Evolutionary conservation across 495 filamentous ascomycete genomes (phyloP), one percentile per base, ranked within the genome.

Genomic region (Neurospora sp.): DNA sequence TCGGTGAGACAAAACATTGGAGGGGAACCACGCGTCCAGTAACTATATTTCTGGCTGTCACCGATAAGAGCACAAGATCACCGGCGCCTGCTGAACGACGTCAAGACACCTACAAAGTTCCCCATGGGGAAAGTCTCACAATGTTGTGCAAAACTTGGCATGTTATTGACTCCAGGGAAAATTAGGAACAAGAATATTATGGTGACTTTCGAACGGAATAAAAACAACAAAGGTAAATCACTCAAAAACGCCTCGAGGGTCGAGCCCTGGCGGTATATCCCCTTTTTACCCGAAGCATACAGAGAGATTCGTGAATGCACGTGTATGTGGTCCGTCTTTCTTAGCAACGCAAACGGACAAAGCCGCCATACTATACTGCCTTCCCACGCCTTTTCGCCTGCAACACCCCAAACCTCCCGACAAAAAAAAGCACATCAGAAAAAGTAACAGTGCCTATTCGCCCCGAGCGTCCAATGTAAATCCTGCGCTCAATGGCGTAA

Each of bases 181-280:
- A 78, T 74, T 75, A 77, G 70, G 74, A 77, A 77, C 74, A 78
- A 75, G 71, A 78, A 79, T 59, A 73, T 71, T 45, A 71, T 74
- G 72, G 70, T 72, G 66, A 70, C 70, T 36, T 43, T 72, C 37
- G 13, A 72, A 75, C 70, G n/a, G 48, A 75, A 45, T 71, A 69
- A 70, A 31, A 39, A 54, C 69, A 40, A 73, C 73, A 73, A 62
- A 62, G 4, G 40, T 69, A 77, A 72, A 69, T 36, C 70, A 73
- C 70, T 73, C 75, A 79, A 75, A 75, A 76, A 62, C 54, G 54
- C 54, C 79, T 76, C 76, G 72, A 75, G 76, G 59, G 76, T 37
- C 76, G 74, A 71, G 70, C 70, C 75, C 69, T 73, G 74, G 75
- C 72, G 74, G 78, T 75, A 73, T 77, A 78, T 76, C 76, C 19